Evolutionary conservation across 2,329 filamentous ascomycete species (phyloP).

Genomic region (Hymenoscyphus fructigenus): DNA sequence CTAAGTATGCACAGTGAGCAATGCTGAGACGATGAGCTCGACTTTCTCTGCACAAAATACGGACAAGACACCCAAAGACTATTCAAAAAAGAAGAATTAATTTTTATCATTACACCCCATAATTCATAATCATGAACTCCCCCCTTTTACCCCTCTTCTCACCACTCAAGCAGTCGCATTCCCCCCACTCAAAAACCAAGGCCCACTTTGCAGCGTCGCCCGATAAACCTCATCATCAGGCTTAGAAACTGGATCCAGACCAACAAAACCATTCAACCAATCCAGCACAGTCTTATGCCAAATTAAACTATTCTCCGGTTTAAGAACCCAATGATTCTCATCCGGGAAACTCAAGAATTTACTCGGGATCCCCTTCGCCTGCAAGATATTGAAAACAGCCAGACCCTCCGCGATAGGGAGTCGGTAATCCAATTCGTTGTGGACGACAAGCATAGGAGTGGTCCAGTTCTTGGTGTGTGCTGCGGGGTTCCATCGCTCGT

Average conservation of each 20-base stretch:
- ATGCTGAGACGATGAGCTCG: no score
- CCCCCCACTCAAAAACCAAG: constrained; percentile 17
- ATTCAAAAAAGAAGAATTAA: no score
- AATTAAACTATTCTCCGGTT: constrained; percentile 82
- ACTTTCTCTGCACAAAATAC: no score
- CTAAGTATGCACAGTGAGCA: no score
- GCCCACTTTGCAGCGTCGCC: constrained; percentile 23
- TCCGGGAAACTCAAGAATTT: constrained; percentile 65
- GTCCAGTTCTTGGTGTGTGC: constrained; percentile 66
- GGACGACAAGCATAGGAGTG: constrained; percentile 84
- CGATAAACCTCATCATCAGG: constrained; percentile 16
- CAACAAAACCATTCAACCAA: constrained; percentile 57
- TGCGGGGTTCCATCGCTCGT: constrained; percentile 68
- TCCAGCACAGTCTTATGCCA: constrained; percentile 84
- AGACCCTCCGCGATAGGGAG: constrained; percentile 77
- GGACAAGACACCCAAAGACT: no score
- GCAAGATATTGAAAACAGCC: constrained; percentile 54
- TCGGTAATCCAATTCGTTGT: constrained; percentile 85
- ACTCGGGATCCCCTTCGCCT: constrained; percentile 58
- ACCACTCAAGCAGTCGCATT: neutral
- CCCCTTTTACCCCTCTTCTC: neutral
- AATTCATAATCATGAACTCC: neutral
- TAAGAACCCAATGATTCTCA: constrained; percentile 76
- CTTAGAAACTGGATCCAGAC: constrained; percentile 16
- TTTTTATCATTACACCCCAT: neutral